Evolutionary conservation across 1,284 basidiomycete species (phyloP).

Genomic region (Leccinum fuscescens): DNA sequence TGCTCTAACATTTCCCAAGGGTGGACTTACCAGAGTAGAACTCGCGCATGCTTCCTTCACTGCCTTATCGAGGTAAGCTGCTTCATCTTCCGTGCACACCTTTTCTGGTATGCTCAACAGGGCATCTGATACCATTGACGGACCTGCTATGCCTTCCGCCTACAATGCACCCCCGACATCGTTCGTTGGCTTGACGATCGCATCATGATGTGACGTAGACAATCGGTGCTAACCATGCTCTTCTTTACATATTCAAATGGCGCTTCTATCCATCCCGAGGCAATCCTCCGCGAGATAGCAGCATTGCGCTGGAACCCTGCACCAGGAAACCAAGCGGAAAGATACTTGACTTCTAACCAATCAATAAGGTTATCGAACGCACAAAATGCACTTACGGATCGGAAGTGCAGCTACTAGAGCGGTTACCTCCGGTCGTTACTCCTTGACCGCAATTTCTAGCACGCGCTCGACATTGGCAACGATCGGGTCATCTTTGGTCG

Average conservation of each 20-base stretch:
- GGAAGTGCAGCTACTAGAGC: slow-evolving; percentile 21
- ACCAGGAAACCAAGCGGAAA: slow-evolving; percentile 28
- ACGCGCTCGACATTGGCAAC: slow-evolving; percentile 15
- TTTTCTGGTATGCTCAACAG: slow-evolving; percentile 12
- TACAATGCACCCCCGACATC: background rate
- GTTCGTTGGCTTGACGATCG: background rate
- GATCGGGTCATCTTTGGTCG: slow-evolving; percentile 20
- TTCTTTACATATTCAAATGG: slow-evolving; percentile 26
- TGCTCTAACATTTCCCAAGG: background rate
- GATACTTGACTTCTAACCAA: slow-evolving; percentile 14
- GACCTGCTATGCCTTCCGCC: slow-evolving; percentile 21
- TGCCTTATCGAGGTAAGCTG: slow-evolving; percentile 13
- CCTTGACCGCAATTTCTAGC: slow-evolving; percentile 5
- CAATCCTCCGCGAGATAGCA: slow-evolving; percentile 2
- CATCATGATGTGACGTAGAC: background rate
- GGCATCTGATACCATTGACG: slow-evolving; percentile 25
- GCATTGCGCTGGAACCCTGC: slow-evolving; percentile 19
- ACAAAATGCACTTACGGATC: slow-evolving; percentile 14
- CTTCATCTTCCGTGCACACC: slow-evolving; percentile 8
- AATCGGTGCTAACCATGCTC: slow-evolving; percentile 18
- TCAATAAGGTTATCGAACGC: background rate
- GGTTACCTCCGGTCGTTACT: slow-evolving; percentile 17
- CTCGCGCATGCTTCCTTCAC: slow-evolving; percentile 24
- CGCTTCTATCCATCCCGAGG: slow-evolving; percentile 13
- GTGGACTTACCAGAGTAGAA: slow-evolving; percentile 17